phyloP scores from a whole-genome alignment of 805 yeast genomes.

The Saturnispora gosingensis region DNA sequence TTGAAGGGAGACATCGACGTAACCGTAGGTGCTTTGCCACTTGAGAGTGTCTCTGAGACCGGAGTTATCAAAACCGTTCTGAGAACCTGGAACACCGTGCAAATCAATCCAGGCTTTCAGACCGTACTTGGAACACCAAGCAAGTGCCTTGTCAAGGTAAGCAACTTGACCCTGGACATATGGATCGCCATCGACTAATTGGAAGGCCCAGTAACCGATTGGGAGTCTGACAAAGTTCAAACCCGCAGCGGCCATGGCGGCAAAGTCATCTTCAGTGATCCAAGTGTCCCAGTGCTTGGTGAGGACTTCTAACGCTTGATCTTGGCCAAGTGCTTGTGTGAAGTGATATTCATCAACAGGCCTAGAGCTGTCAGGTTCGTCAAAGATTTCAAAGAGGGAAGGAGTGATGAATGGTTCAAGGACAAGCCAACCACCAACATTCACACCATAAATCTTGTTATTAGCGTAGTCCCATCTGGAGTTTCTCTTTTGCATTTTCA shows the following conservation, averaged over 20 bases:
- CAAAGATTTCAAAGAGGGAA: conserved; percentile 49
- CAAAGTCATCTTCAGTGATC: conserved; percentile 66
- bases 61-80: conserved; percentile 79
- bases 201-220: conserved; percentile 76
- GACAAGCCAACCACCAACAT: conserved; percentile 86
- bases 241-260: conserved; percentile 49
- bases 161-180: conserved; percentile 57
- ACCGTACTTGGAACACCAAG: conserved; percentile 54
- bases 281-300: conserved; percentile 71
- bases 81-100: conserved; percentile 80
- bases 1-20: conserved; percentile 40
- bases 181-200: conserved; percentile 42
- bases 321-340: conserved; percentile 50
- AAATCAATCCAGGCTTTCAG: conserved; percentile 67
- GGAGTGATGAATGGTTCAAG: conserved; percentile 85
- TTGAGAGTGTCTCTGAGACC: conserved; percentile 52
- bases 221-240: conserved; percentile 71
- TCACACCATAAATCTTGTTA: conserved; percentile 48
- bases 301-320: conserved; percentile 42
- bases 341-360: conserved; percentile 84
- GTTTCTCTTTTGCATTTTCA: conserved; percentile 22
- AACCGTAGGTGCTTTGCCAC: conserved; percentile 44
- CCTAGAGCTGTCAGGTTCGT: conserved; percentile 31
- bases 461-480: conserved; percentile 26
- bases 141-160: conserved; percentile 54